phyloP scores from a whole-genome alignment of 371 early-diverging fungal species.

The Mortierella polycephala region DNA sequence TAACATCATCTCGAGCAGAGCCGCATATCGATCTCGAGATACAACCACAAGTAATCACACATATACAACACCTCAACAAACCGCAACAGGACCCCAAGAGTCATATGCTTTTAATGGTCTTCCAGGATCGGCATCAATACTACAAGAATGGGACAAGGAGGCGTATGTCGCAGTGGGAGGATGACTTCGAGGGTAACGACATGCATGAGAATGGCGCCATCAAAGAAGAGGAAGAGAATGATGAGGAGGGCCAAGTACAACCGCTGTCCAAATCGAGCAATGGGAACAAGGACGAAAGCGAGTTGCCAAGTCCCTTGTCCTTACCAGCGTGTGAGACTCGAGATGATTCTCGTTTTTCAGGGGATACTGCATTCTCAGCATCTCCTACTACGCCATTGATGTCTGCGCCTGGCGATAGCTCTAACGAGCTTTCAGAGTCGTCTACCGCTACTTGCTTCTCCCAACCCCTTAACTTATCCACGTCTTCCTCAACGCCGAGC shows the following conservation, averaged over 20 bases:
- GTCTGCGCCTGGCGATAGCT: too few species aligned
- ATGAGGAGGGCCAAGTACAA: background rate
- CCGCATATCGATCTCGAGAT: background rate
- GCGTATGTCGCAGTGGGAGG: conserved; percentile 17
- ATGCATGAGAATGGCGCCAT: background rate
- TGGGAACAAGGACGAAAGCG: background rate
- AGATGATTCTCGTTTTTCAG: too few species aligned
- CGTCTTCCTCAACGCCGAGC: background rate
- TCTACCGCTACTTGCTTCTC: background rate
- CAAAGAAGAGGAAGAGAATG: conserved; percentile 16
- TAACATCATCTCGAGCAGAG: background rate
- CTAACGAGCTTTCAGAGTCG: background rate
- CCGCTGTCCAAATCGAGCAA: background rate
- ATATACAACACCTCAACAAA: conserved; percentile 1
- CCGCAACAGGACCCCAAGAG: conserved; percentile 6
- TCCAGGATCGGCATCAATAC: conserved; percentile 26
- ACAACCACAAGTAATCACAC: background rate
- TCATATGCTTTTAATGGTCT: conserved; percentile 43
- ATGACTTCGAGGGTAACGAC: background rate
- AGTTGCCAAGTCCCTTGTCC: background rate
- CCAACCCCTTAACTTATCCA: background rate
- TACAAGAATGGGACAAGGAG: conserved; percentile 39
- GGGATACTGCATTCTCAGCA: too few species aligned
- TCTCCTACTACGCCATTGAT: too few species aligned
- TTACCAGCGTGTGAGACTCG: too few species aligned